phyloP scores from a whole-genome alignment of 1,139 yeast genomes.

The Protomyces arabidopsidicola region DNA sequence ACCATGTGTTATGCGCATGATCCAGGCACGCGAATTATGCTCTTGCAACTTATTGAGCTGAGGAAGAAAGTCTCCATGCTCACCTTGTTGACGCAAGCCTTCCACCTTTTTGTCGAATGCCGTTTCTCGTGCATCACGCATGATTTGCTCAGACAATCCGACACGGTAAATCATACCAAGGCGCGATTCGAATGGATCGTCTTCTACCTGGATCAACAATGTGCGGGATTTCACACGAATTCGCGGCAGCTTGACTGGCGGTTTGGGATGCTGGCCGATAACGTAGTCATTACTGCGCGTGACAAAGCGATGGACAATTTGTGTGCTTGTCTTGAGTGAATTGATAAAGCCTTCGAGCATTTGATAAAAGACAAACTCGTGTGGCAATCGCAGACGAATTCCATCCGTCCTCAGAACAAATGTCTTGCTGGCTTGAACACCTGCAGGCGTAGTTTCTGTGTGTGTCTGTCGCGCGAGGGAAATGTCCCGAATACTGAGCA shows the following conservation, averaged over 20 bases:
- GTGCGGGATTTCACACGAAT: conserved; percentile 50
- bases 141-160: conserved; percentile 66
- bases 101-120: conserved; percentile 50
- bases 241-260: conserved; percentile 51
- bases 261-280: conserved; percentile 44
- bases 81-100: conserved; percentile 34
- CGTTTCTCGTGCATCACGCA: conserved; percentile 54
- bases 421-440: neutral
- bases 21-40: conserved; percentile 70
- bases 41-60: conserved; percentile 36
- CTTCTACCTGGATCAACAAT: conserved; percentile 55
- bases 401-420: conserved; percentile 35
- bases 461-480: conserved; percentile 27
- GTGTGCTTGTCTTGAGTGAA: conserved; percentile 55
- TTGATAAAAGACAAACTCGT: conserved; percentile 59
- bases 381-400: conserved; percentile 49
- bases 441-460: neutral
- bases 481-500: conserved; percentile 39
- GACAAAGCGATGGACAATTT: conserved; percentile 51
- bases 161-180: conserved; percentile 69
- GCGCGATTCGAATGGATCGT: conserved; percentile 83
- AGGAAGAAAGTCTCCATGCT: neutral
- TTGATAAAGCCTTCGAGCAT: conserved; percentile 64
- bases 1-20: conserved; percentile 43
- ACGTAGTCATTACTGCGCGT: conserved; percentile 43